Evolutionary conservation across 1,284 basidiomycete genomes (phyloP).

Genomic region (Rhodotorula sp.): DNA sequence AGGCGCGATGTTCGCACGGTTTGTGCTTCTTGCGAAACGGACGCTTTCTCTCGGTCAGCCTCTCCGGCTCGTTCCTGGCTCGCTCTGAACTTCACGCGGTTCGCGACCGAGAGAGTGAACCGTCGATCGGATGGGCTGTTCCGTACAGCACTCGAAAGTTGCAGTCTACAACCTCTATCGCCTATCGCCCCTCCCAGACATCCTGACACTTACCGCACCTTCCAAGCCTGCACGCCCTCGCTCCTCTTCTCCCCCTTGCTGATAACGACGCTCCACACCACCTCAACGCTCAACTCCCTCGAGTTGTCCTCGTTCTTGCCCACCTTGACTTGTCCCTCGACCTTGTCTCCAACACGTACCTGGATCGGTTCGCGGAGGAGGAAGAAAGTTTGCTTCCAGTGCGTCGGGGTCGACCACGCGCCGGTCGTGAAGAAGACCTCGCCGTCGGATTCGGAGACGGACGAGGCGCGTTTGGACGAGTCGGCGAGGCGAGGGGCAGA

Average conservation of each 20-base stretch:
- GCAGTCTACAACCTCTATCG: neutral
- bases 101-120: no score
- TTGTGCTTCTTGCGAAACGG: no score
- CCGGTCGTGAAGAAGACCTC: conserved; percentile 88
- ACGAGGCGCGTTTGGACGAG: conserved; percentile 15
- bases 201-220: conserved; percentile 28
- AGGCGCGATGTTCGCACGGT: no score
- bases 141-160: no score
- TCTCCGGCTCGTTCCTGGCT: no score
- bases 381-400: conserved; percentile 97
- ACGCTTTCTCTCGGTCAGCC: no score
- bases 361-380: conserved; percentile 74
- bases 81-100: no score
- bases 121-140: no score
- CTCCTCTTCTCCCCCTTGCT: conserved; percentile 5
- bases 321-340: conserved; percentile 78
- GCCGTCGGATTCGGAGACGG: conserved; percentile 49
- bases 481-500: conserved; percentile 52
- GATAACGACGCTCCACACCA: conserved; percentile 68
- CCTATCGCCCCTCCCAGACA: no score
- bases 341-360: conserved; percentile 69
- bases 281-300: conserved; percentile 86
- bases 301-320: conserved; percentile 77
- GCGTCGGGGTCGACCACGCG: conserved; percentile 80
- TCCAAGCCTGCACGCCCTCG: conserved; percentile 38